Percentiles rank a stretch among this genome's conserved stretches.
Conservation (phyloP, 257 asterid species). For the Penstemon eatonii region DNA sequence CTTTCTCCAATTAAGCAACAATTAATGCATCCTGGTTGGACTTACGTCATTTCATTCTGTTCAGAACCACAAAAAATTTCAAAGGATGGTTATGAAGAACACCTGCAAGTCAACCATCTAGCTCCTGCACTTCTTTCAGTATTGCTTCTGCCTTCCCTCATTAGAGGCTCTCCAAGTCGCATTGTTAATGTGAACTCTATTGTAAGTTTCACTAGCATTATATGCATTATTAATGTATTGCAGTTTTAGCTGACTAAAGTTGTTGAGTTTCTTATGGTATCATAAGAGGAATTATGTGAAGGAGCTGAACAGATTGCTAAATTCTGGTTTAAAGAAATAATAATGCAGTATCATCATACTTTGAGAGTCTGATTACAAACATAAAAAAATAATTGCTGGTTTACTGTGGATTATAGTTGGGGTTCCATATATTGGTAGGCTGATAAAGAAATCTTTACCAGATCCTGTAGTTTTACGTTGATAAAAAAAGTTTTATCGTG, state of each 20-base stretch:
- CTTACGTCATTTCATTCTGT: constrained; percentile 24
- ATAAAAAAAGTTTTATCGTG: background rate
- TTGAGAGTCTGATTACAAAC: background rate
- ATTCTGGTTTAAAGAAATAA: background rate
- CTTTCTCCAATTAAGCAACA: background rate
- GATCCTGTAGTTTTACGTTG: background rate
- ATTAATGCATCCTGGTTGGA: constrained; percentile 19
- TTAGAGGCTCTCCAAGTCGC: constrained; percentile 95
- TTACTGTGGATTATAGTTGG: constrained; percentile 2
- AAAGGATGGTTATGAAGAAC: constrained; percentile 83
- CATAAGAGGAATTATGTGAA: constrained; percentile 6
- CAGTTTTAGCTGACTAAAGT: background rate
- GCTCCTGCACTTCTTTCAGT: constrained; percentile 93
- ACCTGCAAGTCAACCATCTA: constrained; percentile 98
- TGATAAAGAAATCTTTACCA: background rate
- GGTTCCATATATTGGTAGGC: background rate
- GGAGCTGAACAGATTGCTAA: too few relatives aligned
- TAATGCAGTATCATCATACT: background rate
- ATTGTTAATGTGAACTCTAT: constrained; percentile 81
- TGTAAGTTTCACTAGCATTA: constrained; percentile 53
- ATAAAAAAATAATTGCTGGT: background rate
- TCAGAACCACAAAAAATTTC: constrained; percentile 90
- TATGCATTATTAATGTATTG: constrained; percentile 23
- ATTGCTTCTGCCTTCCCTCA: constrained; percentile 85
- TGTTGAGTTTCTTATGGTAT: constrained; percentile 11